Base-by-base conservation (phyloP, 1,284 basidiomycete genomes). In the Trichosporon faecale region DNA sequence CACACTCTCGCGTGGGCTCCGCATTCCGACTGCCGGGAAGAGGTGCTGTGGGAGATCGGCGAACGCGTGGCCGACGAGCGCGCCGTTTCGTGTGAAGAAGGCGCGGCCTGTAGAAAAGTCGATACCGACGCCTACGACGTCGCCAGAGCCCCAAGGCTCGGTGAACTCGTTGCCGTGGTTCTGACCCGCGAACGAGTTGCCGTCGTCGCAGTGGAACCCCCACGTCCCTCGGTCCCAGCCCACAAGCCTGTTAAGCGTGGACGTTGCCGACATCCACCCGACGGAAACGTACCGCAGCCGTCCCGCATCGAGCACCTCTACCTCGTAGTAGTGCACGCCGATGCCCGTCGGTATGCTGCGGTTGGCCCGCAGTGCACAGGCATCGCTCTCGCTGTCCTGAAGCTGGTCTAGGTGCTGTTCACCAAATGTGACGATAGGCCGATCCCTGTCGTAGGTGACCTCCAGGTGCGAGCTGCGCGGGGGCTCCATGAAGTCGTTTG, bases 151-250 rank as follows among this genome's bases (percentile, higher is more conserved):
- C 76, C 81, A 85, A 1, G 77, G 89, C 77, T 90, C 89, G 8
- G 91, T 91, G 80, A 91, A 95, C n/a, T 87, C 83, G 67, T 86
- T 86, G 7, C 92, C 92, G 44, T 86, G 87, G 74, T 89, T 91
- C 72, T 91, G 89, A 3, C 89, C 88, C 25, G 90, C 88, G 82
- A 92, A 94, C 2, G 89, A 86, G 74, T 87, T 88, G 5, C 95
- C 95, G 78, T 94, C 94, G 79, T 96, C 94, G n/a, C 91, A 93
- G 79, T 95, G 92, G 83, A 94, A 98, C 49, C 93, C 94, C 90
- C 92, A 96, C n/a, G 92, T 94, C 68, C 89, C 88, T 72, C 86
- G 85, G 79, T 95, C 94, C 92, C 93, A 95, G 3, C 94, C 94
- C 16, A 94, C 93, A 40, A 95, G 86, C 66, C 93, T 89, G 29